A percentile compares a stretch with the other conserved stretches of the same genome.
Evolutionary conservation across 2,329 filamentous ascomycete genomes (phyloP).

Genomic region (Raffaelea deltoideospora): DNA sequence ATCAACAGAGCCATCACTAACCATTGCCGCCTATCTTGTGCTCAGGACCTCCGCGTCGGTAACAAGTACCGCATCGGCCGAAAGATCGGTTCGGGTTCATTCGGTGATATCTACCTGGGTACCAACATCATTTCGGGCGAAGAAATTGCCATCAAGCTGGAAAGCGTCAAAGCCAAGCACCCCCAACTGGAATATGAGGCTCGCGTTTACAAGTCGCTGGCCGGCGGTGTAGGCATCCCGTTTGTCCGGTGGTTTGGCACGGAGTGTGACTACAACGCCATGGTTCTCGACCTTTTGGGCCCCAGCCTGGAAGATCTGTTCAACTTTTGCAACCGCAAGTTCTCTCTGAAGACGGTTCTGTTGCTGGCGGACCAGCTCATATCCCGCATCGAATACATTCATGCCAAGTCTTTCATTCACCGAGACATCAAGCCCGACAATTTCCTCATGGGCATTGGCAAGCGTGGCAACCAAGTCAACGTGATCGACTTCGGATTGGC

Average conservation of each 20-base stretch:
- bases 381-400: conserved; percentile 98
- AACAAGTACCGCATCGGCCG: conserved; percentile 99
- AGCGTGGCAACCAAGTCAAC: conserved; percentile 98
- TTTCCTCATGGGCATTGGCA: conserved; percentile 98
- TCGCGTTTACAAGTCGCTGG: conserved; percentile 78
- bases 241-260: conserved; percentile 99
- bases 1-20: neutral
- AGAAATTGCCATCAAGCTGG: conserved; percentile 98
- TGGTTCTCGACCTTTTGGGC: conserved; percentile 94
- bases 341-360: conserved; percentile 95
- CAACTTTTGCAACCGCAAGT: conserved; percentile 99
- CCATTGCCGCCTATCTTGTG: neutral
- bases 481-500: conserved; percentile 98
- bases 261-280: conserved; percentile 99
- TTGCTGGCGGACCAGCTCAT: conserved; percentile 96
- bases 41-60: conserved; percentile 90
- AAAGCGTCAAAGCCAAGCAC: conserved; percentile 98
- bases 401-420: conserved; percentile 98
- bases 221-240: conserved; percentile 92
- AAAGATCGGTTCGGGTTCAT: conserved; percentile 95
- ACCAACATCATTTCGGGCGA: conserved; percentile 99
- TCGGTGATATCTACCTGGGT: conserved; percentile 96
- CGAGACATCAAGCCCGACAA: conserved; percentile 99
- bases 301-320: conserved; percentile 95
- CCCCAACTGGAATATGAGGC: conserved; percentile 98